Percentiles rank a stretch among this genome's conserved stretches.
phyloP scores from a whole-genome alignment of 345 rosid genomes.

The Syzygium grande region DNA sequence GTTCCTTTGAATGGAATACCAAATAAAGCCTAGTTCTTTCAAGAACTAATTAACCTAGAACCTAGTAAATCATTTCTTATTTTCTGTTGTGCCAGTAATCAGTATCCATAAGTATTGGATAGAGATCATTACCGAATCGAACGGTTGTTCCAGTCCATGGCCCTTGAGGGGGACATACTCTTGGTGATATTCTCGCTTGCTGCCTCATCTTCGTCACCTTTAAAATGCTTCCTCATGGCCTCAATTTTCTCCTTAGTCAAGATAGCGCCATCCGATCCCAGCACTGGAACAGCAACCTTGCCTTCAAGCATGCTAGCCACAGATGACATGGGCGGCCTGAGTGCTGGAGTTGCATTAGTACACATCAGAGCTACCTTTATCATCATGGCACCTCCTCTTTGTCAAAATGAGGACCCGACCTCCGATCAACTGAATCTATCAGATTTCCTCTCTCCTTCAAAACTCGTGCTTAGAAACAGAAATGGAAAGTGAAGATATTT shows the following conservation, averaged over 20 bases:
- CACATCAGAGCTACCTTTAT: conserved; percentile 2
- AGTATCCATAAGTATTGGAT: conserved; percentile 15
- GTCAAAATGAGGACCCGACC: conserved; percentile 1
- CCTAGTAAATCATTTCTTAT: background rate
- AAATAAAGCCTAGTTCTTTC: background rate
- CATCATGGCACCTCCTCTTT: background rate
- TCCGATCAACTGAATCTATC: conserved; percentile 1
- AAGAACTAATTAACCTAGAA: background rate
- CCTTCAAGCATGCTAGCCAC: conserved; percentile 8
- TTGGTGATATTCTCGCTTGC: background rate
- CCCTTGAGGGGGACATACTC: conserved; percentile 9
- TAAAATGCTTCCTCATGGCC: conserved; percentile 7
- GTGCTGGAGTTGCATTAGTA: conserved; percentile 1
- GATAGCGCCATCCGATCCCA: background rate
- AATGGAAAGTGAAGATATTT: background rate
- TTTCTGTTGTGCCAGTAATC: background rate
- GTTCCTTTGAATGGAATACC: background rate
- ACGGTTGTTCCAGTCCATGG: conserved; percentile 14
- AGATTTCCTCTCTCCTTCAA: background rate
- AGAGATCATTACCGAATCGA: conserved; percentile 18
- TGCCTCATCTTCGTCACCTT: background rate
- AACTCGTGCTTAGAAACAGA: background rate
- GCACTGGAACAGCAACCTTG: background rate
- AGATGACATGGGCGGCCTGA: conserved; percentile 2
- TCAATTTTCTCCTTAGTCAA: background rate